phyloP scores from a whole-genome alignment of 805 yeast genomes.

The Candida ipomoeae region DNA sequence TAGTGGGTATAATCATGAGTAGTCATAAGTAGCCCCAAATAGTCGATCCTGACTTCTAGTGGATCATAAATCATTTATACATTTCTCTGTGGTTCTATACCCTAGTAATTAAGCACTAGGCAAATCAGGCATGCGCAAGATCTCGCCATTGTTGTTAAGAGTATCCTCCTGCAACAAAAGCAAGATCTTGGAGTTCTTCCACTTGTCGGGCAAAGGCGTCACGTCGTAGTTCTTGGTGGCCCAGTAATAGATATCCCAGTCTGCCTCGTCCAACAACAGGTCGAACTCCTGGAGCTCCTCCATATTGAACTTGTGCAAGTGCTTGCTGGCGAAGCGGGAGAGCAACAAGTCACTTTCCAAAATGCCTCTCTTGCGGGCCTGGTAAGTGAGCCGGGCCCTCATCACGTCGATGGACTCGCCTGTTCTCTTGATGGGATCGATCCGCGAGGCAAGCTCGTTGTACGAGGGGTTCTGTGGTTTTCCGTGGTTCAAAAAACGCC shows the following conservation, averaged over 20 bases:
- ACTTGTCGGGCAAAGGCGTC: conserved; percentile 83
- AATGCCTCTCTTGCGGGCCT: conserved; percentile 91
- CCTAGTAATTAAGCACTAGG: conserved; percentile 5
- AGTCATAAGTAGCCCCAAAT: too few species aligned
- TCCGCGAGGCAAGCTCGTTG: conserved; percentile 53
- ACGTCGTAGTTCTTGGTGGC: conserved; percentile 79
- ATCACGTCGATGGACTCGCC: conserved; percentile 71
- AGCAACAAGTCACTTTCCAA: conserved; percentile 86
- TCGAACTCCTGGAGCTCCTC: conserved; percentile 85
- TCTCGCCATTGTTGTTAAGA: conserved; percentile 63
- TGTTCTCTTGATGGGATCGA: conserved; percentile 73
- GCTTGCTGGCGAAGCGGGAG: conserved; percentile 77
- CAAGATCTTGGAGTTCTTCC: conserved; percentile 69
- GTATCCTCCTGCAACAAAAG: conserved; percentile 65
- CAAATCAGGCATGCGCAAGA: conserved; percentile 79
- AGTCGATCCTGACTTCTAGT: too few species aligned
- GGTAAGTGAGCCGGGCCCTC: conserved; percentile 86
- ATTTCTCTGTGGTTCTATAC: background rate
- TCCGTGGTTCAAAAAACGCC: conserved; percentile 32
- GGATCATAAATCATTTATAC: too few species aligned
- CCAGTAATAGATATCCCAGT: conserved; percentile 99
- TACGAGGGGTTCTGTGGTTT: conserved; percentile 36
- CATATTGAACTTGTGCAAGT: conserved; percentile 53
- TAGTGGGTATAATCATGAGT: too few species aligned
- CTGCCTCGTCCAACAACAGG: conserved; percentile 81